These are phyloP conservation scores for Elaeagnus macrophylla DNA, from an alignment of 306 rosid species.

Conservation along the genomic window DNA sequence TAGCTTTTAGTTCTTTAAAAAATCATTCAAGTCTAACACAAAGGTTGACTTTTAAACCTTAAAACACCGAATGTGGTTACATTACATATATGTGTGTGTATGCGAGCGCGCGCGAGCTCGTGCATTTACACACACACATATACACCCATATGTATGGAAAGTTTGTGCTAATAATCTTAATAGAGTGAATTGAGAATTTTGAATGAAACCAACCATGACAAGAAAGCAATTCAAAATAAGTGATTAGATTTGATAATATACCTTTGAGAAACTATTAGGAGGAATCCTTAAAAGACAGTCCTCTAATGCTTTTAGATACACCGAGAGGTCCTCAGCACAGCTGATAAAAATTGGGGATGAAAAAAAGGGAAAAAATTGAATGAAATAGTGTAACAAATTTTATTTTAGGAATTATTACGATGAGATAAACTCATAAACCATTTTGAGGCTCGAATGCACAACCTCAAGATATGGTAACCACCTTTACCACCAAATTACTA, in stretches of 20 bases:
- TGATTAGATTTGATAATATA: conserved; percentile 15
- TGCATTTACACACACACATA: too few species aligned
- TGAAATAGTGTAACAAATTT: conserved; percentile 14
- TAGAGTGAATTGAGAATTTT: neutral
- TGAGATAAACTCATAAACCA: neutral
- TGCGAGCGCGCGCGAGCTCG: too few species aligned
- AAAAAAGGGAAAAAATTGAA: conserved; percentile 15
- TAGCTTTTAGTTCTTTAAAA: too few species aligned
- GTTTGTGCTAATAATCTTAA: too few species aligned
- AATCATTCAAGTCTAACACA: too few species aligned
- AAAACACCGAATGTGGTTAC: too few species aligned
- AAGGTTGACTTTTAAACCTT: too few species aligned
- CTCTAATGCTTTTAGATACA: conserved; percentile 61
- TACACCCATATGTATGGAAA: too few species aligned
- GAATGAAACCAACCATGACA: neutral
- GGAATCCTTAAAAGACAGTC: conserved; percentile 66
- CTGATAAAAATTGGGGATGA: conserved; percentile 21
- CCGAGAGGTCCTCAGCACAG: conserved; percentile 58
- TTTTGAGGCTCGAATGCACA: too few species aligned
- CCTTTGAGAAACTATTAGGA: conserved; percentile 85
- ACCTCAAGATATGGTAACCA: too few species aligned
- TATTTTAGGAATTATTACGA: neutral
- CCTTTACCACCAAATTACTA: too few species aligned
- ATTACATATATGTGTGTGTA: too few species aligned
- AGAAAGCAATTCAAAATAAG: neutral